Evolutionary conservation across 1,284 basidiomycete genomes (phyloP), one percentile per base, ranked within the genome.

Genomic region (Naganishia sp.): DNA sequence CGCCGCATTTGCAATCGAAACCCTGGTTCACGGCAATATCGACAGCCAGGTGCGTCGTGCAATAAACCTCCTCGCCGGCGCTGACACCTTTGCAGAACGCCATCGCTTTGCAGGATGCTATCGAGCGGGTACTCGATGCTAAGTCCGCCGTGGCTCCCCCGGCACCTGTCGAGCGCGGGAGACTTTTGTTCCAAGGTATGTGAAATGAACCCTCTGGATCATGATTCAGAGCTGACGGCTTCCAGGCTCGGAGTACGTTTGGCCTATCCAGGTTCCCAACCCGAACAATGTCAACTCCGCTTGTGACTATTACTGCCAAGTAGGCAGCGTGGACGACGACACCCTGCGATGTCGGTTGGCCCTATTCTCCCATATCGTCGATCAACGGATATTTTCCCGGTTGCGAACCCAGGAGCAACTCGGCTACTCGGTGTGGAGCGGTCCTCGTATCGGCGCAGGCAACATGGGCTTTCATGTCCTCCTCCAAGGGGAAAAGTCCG

Each of bases 371-470:
- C 92, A 93, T 73, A 89, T 96, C 68, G 82, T 92, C 45, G 82
- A 84, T 10, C 95, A 99, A 74, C 94, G 95, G 0, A 85, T 89
- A 18, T 99, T 99, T 80, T 89, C 96, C 75, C 83, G 89, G 42
- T 85, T 99, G 50, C 88, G 96, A 21, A 98, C 95, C 4, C 88
- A 94, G 77, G 93, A 99, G 77, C 96, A 99, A 78, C 84, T 99
- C 0, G 96, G 96, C 15, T 99, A 99, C 76, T 84, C 94, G 57
- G 91, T 93, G 46, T 84, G 82, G 57, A 72, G 74, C 3, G 86
- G 86, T 63, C 82, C 84, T 0, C 79, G 82, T 43, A 74, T 84
- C 35, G 87, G 88, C 17, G 81, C 84, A 3, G 88, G 86, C 42
- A 85, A 88, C 65, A 85, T 86, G 71, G 94, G 93, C 9, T 80